A percentile compares a stretch with the other conserved stretches of the same genome.
Conservation (phyloP, 2,329 filamentous ascomycete species). For the Aspergillus quadrilineatus region DNA sequence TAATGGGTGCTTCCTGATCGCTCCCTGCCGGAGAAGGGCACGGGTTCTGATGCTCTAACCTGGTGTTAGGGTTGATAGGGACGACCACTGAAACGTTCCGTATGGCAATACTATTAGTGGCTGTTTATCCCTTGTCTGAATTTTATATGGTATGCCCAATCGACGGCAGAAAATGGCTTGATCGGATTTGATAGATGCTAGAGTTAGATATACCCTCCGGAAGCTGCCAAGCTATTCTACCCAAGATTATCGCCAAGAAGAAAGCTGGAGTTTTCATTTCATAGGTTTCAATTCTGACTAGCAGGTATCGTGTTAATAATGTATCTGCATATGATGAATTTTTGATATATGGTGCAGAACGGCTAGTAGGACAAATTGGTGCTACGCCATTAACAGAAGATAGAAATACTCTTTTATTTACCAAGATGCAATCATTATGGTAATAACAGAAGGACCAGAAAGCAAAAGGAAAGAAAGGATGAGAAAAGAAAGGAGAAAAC, state of each 20-base stretch:
- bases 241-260: no score
- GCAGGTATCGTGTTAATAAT: not conserved
- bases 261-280: no score
- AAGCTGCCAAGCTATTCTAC: not conserved
- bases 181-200: not conserved
- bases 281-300: no score
- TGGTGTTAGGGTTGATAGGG: not conserved
- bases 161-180: not conserved
- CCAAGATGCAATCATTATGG: constrained; percentile 9
- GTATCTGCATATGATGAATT: not conserved
- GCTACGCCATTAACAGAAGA: not conserved
- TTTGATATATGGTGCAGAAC: not conserved
- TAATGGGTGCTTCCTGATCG: no score
- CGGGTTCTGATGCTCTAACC: not conserved
- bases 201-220: not conserved
- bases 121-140: not conserved
- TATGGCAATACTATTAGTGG: not conserved
- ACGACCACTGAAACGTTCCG: no score
- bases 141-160: not conserved
- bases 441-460: not conserved
- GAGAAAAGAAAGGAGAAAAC: constrained; percentile 6
- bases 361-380: not conserved
- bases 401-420: constrained; percentile 5
- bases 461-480: not conserved
- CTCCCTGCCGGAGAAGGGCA: not conserved